Evolutionary conservation across 352 stramenopile species (phyloP), one percentile per base, ranked within the genome.

Genomic region (Phytophthora sp.): DNA sequence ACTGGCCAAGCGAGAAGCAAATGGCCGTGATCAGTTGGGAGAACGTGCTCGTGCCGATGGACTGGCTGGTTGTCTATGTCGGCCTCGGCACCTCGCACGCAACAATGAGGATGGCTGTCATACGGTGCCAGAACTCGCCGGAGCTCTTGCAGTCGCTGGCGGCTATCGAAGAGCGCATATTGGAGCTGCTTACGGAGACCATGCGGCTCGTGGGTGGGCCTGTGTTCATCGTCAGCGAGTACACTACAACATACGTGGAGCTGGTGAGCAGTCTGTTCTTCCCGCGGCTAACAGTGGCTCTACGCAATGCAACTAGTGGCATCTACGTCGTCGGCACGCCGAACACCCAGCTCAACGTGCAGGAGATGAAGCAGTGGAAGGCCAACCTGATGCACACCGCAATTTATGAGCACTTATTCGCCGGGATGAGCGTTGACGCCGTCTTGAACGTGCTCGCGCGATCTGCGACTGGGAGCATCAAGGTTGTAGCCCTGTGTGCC

Each of bases 1-100:
- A 23, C 26, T 38, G 29, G 2, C 24, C 21, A 2, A 39, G 12
- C 29, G 53, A 63, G 36, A 52, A 42, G 35, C 63, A 82, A 35
- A 63, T 69, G 46, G 46, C 75, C 31, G 67, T 80, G 46, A 74
- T 86, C 47, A 80, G 76, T 57, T 88, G 76, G 79, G 77, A 88
- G 36, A 76, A 88, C 41, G 74, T 86, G 33, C 70, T 88, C 18
- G 57, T 75, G 26, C 79, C 79, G 2, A 67, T 71, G 51, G 26
- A 69, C 35, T 88, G 72, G 74, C 54, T 88, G 62, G 29, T 44
- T 4, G 54, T 59, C 9, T 51, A 76, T 23, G 58, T 88, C n/a
- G 70, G 77, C 4, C 63, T 84, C 29, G 52, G 49, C 2, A 51
- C n/a, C 5, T 69, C 58, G 1, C 20, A 68, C 1, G 46, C 69